phyloP scores from a whole-genome alignment of 306 rosid species.

The Neltuma alba region DNA sequence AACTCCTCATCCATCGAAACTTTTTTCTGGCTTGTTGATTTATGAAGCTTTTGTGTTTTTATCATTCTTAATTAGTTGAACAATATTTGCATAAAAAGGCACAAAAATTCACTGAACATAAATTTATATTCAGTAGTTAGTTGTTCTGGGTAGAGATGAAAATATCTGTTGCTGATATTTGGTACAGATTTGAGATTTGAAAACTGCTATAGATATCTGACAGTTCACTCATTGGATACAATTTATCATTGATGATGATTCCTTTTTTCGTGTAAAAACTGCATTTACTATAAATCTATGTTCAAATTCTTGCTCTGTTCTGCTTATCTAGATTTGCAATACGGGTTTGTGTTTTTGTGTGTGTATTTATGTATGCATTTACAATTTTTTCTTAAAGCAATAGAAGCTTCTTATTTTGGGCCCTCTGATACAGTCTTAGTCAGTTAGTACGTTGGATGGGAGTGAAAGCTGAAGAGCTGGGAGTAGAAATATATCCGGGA shows the following conservation, averaged over 20 bases:
- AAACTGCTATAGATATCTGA: constrained; percentile 7
- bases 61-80: constrained; percentile 1
- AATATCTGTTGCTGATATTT: constrained; percentile 4
- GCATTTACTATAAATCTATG: background rate
- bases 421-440: constrained; percentile 70
- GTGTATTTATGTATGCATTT: background rate
- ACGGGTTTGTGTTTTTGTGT: background rate
- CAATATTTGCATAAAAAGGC: background rate
- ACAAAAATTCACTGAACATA: background rate
- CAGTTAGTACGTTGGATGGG: constrained; percentile 97
- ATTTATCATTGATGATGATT: constrained; percentile 4
- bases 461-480: constrained; percentile 92
- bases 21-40: constrained; percentile 1
- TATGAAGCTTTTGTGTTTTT: background rate
- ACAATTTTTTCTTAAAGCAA: background rate
- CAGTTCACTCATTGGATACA: constrained; percentile 1
- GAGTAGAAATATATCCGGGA: constrained; percentile 95
- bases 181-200: constrained; percentile 24
- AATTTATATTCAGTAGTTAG: constrained; percentile 8
- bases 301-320: constrained; percentile 12
- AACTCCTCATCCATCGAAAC: constrained; percentile 26
- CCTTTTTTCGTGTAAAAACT: constrained; percentile 1
- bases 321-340: background rate
- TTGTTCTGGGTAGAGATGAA: constrained; percentile 25
- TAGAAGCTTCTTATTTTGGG: constrained; percentile 27